Base-by-base conservation (phyloP, 768 basidiomycete species). In the Lactarius pseudohatsudake region DNA sequence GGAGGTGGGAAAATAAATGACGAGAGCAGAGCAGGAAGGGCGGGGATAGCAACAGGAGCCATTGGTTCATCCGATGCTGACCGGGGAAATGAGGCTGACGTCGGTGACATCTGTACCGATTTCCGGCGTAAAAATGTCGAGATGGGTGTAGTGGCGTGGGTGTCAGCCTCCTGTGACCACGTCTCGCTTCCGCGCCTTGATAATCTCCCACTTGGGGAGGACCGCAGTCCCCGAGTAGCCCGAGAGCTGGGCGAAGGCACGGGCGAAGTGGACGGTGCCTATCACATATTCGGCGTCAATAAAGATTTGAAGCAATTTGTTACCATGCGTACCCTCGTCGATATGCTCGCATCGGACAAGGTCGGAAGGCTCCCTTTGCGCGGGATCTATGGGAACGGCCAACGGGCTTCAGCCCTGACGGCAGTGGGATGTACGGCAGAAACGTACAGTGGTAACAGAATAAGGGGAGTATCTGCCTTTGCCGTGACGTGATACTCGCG, bases 51-150 rank as follows among this genome's bases (percentile, higher is more conserved):
- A 74, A 89, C 82, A 16, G 86, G 86, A 71, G 76, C 66, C 80
- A 79, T 73, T 76, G 75, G 69, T 77, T 76, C 72, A 75, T 75
- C 72, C 59, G 56, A 66, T 67, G 57, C 72, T 61, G 40, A 70
- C 57, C 65, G 70, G 62, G 65, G 72, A 75, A 75, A 71, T 79
- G 80, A 59, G 76, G 81, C 62, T 64, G 72, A 90, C 13, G 84
- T 83, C 15, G 88, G 84, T 2, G 86, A 85, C 18, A 85, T 81
- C 65, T 86, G 85, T 34, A 91, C 90, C 1, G 90, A 90, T 77
- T 86, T 90, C 68, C 91, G 86, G 69, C 91, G 89, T 53, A 90
- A 87, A 66, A 89, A 92, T 45, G 84, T 82, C 32, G 91, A 93
- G 62, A 93, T 92, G 62, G 91, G 91, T 16, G 87, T 90, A 72